A percentile compares a stretch with the other conserved stretches of the same genome.
phyloP scores from a whole-genome alignment of 2,329 filamentous ascomycete genomes.

The Emmonsiellopsis sp. region DNA sequence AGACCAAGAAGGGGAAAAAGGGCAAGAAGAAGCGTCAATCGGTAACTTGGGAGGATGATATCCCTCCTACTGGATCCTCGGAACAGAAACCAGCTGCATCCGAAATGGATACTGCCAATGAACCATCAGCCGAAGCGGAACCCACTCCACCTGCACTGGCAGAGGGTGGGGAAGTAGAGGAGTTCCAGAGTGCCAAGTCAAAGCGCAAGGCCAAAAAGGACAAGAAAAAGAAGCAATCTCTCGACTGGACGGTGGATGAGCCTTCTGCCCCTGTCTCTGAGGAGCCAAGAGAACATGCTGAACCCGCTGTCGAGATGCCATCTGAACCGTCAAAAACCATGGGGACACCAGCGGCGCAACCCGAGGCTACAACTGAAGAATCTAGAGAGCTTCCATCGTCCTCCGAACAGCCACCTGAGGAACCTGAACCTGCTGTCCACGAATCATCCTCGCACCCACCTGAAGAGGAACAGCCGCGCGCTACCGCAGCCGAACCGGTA shows the following conservation, averaged over 20 bases:
- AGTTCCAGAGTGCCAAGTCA: slow-evolving; percentile 20
- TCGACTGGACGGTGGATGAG: neutral
- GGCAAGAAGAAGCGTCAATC: slow-evolving; percentile 3
- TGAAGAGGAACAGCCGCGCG: neutral
- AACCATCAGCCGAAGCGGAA: neutral
- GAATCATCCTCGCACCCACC: neutral
- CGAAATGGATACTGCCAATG: neutral
- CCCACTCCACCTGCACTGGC: neutral
- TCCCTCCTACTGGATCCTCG: neutral
- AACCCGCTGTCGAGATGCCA: neutral
- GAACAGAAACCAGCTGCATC: neutral
- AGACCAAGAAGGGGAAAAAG: slow-evolving; percentile 12
- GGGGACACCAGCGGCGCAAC: neutral
- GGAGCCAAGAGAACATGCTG: neutral
- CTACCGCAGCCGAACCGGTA: neutral
- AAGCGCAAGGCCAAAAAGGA: slow-evolving; percentile 23
- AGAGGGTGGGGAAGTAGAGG: slow-evolving; percentile 9
- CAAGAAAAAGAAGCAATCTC: slow-evolving; percentile 2
- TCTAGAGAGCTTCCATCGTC: neutral
- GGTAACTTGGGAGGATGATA: neutral
- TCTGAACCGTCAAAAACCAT: neutral
- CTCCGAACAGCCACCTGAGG: neutral
- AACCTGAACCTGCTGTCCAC: neutral
- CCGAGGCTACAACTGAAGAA: neutral
- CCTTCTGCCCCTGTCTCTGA: neutral